Conservation (phyloP, 1,284 basidiomycete genomes). For the Sphaerobolus stellatus region DNA sequence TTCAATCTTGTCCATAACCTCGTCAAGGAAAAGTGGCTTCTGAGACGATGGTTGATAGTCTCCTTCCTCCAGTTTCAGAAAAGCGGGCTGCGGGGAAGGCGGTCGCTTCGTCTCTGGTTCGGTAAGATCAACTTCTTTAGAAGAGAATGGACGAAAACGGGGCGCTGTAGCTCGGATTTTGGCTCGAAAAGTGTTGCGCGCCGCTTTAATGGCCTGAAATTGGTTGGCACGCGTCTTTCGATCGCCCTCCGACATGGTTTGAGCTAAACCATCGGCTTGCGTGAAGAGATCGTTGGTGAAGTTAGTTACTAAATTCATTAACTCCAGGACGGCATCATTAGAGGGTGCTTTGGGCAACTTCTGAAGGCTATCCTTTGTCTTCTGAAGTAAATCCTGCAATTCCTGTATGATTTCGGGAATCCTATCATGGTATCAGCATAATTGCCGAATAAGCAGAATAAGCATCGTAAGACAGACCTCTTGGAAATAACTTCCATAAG, state of each 20-base stretch:
- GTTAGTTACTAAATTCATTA: constrained; percentile 44
- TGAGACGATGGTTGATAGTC: background rate
- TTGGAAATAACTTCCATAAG: constrained; percentile 59
- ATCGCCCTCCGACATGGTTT: background rate
- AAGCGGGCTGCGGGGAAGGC: background rate
- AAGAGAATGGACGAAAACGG: constrained; percentile 37
- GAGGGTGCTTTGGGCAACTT: constrained; percentile 55
- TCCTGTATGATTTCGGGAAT: constrained; percentile 61
- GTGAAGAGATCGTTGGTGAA: constrained; percentile 47
- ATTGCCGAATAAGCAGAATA: background rate
- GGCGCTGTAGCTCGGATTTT: constrained; percentile 57
- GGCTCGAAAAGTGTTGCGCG: constrained; percentile 45
- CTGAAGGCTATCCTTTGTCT: constrained; percentile 36
- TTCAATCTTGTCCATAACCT: constrained; percentile 42
- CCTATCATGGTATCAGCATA: constrained; percentile 34
- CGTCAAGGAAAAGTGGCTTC: constrained; percentile 49
- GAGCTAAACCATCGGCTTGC: constrained; percentile 45
- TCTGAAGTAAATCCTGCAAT: constrained; percentile 43
- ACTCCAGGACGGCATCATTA: constrained; percentile 52
- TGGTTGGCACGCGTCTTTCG: background rate
- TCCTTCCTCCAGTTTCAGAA: background rate
- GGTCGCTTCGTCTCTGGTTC: background rate
- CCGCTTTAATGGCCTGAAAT: constrained; percentile 52
- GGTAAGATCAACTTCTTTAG: background rate
- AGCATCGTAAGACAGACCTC: constrained; percentile 38